A percentile compares a stretch with the other conserved stretches of the same genome.
Conservation (phyloP, 2,329 filamentous ascomycete genomes). For the Penicillium brevicompactum region DNA sequence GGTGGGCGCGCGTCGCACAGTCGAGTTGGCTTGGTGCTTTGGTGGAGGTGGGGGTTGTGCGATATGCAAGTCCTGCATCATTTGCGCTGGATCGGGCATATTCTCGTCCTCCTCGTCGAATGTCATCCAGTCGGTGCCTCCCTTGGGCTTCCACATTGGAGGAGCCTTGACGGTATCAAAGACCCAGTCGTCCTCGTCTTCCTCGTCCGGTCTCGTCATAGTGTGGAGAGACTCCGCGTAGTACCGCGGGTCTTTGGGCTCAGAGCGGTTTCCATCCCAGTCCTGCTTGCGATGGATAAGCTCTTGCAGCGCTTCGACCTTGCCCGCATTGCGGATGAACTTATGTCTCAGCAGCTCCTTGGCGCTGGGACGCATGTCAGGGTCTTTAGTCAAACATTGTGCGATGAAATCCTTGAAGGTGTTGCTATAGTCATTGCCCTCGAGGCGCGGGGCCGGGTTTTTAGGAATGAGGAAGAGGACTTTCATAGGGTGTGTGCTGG, state of each 20-base stretch:
- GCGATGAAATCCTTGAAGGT: constrained; percentile 95
- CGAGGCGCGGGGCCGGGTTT: constrained; percentile 78
- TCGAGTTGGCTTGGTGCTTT: constrained; percentile 62
- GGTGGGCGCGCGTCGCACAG: constrained; percentile 51
- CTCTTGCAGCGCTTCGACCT: constrained; percentile 84
- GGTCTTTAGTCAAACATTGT: constrained; percentile 88
- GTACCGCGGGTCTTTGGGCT: constrained; percentile 73
- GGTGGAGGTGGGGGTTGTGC: constrained; percentile 48
- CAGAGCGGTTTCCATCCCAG: constrained; percentile 73
- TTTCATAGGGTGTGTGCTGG: constrained; percentile 88
- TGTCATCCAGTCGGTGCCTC: constrained; percentile 46
- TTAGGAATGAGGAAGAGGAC: constrained; percentile 90
- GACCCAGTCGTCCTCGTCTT: constrained; percentile 87
- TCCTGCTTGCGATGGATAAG: constrained; percentile 78
- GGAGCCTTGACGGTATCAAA: constrained; percentile 86
- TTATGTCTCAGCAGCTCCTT: constrained; percentile 85
- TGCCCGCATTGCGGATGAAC: constrained; percentile 85
- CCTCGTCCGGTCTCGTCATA: constrained; percentile 60
- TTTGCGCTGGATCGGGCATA: constrained; percentile 33
- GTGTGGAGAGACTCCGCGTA: constrained; percentile 90
- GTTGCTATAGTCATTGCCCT: constrained; percentile 76
- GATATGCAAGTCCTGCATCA: constrained; percentile 43
- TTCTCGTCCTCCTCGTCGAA: constrained; percentile 35
- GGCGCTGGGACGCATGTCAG: constrained; percentile 78
- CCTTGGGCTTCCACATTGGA: constrained; percentile 61